phyloP scores from a whole-genome alignment of 805 yeast genomes.

The Brettanomyces bruxellensis region DNA sequence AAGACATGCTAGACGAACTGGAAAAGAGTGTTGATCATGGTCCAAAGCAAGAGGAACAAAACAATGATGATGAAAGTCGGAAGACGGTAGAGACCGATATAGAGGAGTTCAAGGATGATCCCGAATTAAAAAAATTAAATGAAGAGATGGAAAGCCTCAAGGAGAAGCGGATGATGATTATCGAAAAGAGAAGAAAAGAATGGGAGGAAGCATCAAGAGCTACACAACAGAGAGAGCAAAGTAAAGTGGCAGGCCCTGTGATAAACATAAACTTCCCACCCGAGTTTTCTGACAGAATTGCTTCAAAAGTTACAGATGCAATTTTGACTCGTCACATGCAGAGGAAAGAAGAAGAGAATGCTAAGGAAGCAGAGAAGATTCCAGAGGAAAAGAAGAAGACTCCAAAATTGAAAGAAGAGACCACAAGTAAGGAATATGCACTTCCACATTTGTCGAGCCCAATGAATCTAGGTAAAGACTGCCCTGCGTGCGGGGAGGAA shows the following conservation, averaged over 20 bases:
- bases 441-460: no score
- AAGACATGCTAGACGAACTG: no score
- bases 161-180: conserved; percentile 2
- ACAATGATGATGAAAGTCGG: neutral
- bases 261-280: conserved; percentile 3
- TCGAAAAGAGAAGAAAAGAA: neutral
- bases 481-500: conserved; percentile 4
- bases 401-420: no score
- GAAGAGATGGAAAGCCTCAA: conserved; percentile 5
- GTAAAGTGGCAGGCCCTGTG: neutral
- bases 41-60: neutral
- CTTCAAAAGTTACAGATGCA: conserved; percentile 1
- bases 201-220: neutral
- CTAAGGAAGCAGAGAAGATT: no score
- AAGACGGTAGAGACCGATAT: neutral
- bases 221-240: neutral
- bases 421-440: no score
- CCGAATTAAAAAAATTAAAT: conserved; percentile 5
- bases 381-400: no score
- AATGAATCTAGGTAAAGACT: conserved; percentile 3
- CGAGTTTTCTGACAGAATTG: conserved; percentile 2
- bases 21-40: no score
- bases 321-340: neutral
- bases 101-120: neutral
- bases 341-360: no score